A percentile compares a stretch with the other conserved stretches of the same genome.
Evolutionary conservation across 257 asterid genomes (phyloP).

Genomic region (Prunella vulgaris): DNA sequence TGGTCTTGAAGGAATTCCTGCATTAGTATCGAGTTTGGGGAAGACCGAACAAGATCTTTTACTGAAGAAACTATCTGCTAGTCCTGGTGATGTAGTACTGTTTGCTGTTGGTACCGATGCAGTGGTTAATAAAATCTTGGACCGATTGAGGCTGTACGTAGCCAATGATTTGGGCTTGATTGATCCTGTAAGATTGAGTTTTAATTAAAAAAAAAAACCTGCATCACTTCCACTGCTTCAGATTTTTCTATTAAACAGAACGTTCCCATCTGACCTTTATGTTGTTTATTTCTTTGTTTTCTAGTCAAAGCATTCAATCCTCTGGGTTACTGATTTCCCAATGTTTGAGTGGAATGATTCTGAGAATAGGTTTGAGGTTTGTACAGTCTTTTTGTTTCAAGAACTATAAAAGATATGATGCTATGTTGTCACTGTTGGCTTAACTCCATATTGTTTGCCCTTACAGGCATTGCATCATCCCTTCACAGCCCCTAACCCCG

Average conservation of each 20-base stretch:
- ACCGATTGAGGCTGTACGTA: slow-evolving; percentile 59
- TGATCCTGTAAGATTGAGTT: slow-evolving; percentile 47
- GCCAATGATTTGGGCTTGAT: slow-evolving; percentile 79
- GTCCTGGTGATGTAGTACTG: slow-evolving; percentile 78
- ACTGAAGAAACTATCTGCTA: slow-evolving; percentile 52
- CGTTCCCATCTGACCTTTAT: slow-evolving; percentile 20
- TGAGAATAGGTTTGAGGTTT: slow-evolving; percentile 89
- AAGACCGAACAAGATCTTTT: slow-evolving; percentile 41
- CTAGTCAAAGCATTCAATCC: slow-evolving; percentile 79
- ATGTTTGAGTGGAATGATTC: slow-evolving; percentile 97
- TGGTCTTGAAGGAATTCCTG: slow-evolving; percentile 81
- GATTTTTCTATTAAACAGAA: not conserved
- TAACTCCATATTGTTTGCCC: not conserved
- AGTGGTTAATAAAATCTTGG: slow-evolving; percentile 74
- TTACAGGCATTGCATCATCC: slow-evolving; percentile 96
- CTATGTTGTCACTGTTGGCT: not conserved
- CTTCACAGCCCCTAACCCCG: slow-evolving; percentile 96
- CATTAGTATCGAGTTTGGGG: slow-evolving; percentile 68
- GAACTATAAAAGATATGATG: not conserved
- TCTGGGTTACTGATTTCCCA: slow-evolving; percentile 99
- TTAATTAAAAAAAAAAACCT: not conserved
- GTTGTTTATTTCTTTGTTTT: slow-evolving; percentile 19
- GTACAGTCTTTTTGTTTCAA: not conserved
- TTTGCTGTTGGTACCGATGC: slow-evolving; percentile 83
- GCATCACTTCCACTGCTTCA: not conserved